Base-by-base conservation (phyloP, 2,329 filamentous ascomycete genomes). In the Trichoderma sp. region DNA sequence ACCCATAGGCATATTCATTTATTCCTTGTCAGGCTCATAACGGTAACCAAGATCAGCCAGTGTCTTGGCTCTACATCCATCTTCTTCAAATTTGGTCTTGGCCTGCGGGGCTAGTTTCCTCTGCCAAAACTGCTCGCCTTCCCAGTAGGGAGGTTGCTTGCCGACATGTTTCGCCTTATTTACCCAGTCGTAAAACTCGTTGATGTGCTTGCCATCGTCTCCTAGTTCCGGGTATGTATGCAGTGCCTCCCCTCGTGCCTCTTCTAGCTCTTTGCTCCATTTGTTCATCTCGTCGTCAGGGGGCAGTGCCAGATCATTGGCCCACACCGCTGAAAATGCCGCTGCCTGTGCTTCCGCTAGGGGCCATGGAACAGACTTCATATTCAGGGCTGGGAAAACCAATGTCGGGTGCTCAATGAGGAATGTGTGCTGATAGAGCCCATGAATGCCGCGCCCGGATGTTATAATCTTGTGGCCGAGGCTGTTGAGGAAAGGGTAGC, bases 361-460 rank as follows among this genome's bases (percentile, higher is more conserved):
- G 0, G 92, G 90, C 77, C 97, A 97, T 0, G 95, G 95, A n/a
- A 96, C 91, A n/a, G 96, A 87, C 73, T 91, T 91, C 76, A 94
- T 90, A 18, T 91, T 90, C 49, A 97, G 82, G 0, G 87, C 88
- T 0, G 91, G 84, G 76, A 97, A 94, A 0, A 87, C 90, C 1
- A 98, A 82, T 0, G 92, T 96, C 1, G 94, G 93, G 70, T 93
- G 87, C 1, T 87, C 82, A 4, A 90, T 89, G 77, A 90, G 89
- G 77, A 97, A 90, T 11, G 97, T 75, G 74, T 98, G 93, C 72
- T 93, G 84, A 77, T 94, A 97, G 3, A 94, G 80, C 39, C 90
- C 88, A 70, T 89, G 83, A 0, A 94, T 89, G 32, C 91, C 86
- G 39, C 85, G 86, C 0, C 94, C 94, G 66, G 89, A 86, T 0